phyloP scores from a whole-genome alignment of 768 basidiomycete species.

The Suillus discolor region DNA sequence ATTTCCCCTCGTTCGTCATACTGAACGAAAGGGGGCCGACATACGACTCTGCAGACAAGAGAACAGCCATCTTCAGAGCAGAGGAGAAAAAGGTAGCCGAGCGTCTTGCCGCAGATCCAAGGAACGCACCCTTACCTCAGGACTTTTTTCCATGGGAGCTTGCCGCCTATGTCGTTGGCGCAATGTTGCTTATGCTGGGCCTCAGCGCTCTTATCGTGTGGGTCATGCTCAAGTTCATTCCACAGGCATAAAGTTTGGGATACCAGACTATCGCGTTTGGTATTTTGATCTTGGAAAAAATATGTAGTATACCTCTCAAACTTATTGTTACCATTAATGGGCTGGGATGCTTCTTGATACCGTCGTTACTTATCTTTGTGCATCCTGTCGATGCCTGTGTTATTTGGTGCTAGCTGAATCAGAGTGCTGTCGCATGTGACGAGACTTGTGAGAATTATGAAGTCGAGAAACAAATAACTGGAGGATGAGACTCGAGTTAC shows the following conservation, averaged over 20 bases:
- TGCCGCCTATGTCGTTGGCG: conserved; percentile 29
- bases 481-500: neutral
- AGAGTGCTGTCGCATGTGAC: neutral
- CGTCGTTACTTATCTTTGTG: neutral
- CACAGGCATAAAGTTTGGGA: neutral
- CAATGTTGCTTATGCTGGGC: conserved; percentile 27
- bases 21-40: conserved; percentile 26
- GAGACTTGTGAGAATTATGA: neutral
- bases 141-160: conserved; percentile 33
- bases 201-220: conserved; percentile 29
- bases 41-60: conserved; percentile 56
- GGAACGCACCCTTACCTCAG: conserved; percentile 6
- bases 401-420: neutral
- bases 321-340: neutral
- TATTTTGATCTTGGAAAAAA: neutral
- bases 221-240: conserved; percentile 19
- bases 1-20: conserved; percentile 89
- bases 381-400: neutral
- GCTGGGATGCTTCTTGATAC: neutral
- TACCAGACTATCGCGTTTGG: neutral
- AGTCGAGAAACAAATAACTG: neutral
- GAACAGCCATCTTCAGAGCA: conserved; percentile 49
- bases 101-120: conserved; percentile 19
- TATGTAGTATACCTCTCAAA: neutral
- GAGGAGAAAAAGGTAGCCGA: conserved; percentile 47